Evolutionary conservation across 139 green algal species (phyloP), one percentile per base, ranked within the genome.

Genomic region (Chlamydomonas sp.): DNA sequence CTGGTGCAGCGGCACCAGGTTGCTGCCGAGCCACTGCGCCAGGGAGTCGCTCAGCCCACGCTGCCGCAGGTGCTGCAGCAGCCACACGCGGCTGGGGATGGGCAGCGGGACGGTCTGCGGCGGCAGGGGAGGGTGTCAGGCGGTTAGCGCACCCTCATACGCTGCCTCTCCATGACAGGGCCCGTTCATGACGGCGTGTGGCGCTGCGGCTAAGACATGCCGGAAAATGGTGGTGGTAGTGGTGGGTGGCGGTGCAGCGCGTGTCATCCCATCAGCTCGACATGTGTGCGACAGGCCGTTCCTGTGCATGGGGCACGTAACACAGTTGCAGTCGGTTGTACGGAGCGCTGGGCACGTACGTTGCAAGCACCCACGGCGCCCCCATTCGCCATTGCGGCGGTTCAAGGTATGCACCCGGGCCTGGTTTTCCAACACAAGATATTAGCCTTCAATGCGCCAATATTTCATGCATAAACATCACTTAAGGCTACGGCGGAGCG

Each of bases 11-110:
- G 84, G 85, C 7, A 75, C 58, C 73, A 98, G 80, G 80, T 93
- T 98, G 84, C 88, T 96, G 62, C 91, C 96, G 80, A 98, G 91
- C 96, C 96, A 98, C 82, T 95, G 94, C 60, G 90, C 91, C 60
- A 98, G 68, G 9, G 88, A 89, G 75, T 89, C 72, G 12, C 86
- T 91, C 31, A 95, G 95, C 7, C 95, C 93, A 5, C 82, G 78
- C n/a, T 85, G 12, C 4, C 85, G 66, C 75, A 96, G 87, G 18
- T 90, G 64, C 17, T 64, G 58, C 71, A 89, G 64, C 17, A 90
- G 75, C 59, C 57, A 82, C 49, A 61, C 71, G 59, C 82, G 82
- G 82, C 61, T 86, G 82, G 82, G 71, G 61, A 86, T 79, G n/a
- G 82, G 82, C n/a, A 86, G 82, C 20, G 82, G 71, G 1, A 86